Percentiles rank a stretch among this genome's conserved stretches.
phyloP scores from a whole-genome alignment of 176 grass and related monocot genomes.

The Oropetium thomaeum region DNA sequence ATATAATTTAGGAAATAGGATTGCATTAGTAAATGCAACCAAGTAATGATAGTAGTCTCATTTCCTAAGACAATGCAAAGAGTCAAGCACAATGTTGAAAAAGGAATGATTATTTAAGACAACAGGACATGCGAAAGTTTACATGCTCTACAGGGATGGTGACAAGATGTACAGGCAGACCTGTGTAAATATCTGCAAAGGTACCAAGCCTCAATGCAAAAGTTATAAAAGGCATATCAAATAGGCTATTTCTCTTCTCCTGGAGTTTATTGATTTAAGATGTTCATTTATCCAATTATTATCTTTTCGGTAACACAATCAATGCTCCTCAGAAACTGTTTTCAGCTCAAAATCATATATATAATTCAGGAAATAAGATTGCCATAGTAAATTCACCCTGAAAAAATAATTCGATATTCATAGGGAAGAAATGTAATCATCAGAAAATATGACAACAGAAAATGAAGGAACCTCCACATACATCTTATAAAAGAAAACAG shows the following conservation, averaged over 20 bases:
- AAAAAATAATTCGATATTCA: background rate
- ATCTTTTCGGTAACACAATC: background rate
- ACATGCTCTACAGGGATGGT: background rate
- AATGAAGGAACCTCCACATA: slow-evolving; percentile 38
- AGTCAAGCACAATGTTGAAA: slow-evolving; percentile 5
- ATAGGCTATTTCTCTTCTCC: background rate
- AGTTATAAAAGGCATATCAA: background rate
- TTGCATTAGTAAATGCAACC: slow-evolving; percentile 88
- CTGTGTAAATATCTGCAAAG: background rate
- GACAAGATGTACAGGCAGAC: too few species aligned
- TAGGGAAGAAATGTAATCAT: slow-evolving; percentile 8
- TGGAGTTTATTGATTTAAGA: background rate
- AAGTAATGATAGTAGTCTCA: slow-evolving; percentile 89
- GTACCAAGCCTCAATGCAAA: background rate
- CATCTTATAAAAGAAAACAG: slow-evolving; percentile 94
- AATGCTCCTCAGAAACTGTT: background rate
- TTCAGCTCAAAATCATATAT: background rate
- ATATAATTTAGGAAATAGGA: too few species aligned
- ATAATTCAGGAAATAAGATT: background rate
- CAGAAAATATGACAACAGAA: background rate
- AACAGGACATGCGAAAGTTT: background rate
- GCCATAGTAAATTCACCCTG: slow-evolving; percentile 1
- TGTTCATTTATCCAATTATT: too few species aligned
- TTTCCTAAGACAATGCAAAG: slow-evolving; percentile 49
- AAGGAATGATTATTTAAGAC: background rate